Conservation (phyloP, 768 basidiomycete species). For the Rhodotorula diobovata region DNA sequence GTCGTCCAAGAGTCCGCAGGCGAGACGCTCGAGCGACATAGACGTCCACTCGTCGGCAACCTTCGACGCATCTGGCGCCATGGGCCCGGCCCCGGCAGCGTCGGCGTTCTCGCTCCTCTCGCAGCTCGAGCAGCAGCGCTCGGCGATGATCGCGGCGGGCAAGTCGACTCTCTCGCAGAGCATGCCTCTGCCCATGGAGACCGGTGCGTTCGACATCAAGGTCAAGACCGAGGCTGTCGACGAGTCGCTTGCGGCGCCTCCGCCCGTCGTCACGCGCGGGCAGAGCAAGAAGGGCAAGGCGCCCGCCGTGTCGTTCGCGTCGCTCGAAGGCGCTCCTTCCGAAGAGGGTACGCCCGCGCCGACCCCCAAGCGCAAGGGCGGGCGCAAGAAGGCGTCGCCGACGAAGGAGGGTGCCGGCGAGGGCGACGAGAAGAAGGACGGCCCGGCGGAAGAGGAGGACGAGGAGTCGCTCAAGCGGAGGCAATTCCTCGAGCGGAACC, state of each 20-base stretch:
- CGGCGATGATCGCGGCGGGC: constrained; percentile 9
- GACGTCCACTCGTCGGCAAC: neutral
- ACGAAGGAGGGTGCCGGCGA: neutral
- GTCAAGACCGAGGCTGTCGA: constrained; percentile 8
- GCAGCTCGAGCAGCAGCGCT: constrained; percentile 18
- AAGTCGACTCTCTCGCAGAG: constrained; percentile 6
- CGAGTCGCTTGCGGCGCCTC: neutral
- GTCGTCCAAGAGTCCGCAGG: neutral
- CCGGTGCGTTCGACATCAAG: neutral
- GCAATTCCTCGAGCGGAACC: constrained; percentile 40
- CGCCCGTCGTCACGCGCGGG: constrained; percentile 1
- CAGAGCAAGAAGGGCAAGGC: constrained; percentile 15
- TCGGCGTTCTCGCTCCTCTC: constrained; percentile 4
- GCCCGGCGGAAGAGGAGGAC: constrained; percentile 24
- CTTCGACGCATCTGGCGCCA: neutral
- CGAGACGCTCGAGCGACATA: neutral
- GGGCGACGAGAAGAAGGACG: neutral
- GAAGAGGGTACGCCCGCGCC: neutral
- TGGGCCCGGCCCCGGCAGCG: neutral
- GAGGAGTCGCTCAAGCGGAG: constrained; percentile 30
- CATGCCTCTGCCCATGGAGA: constrained; percentile 14
- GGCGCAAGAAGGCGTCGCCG: constrained; percentile 17
- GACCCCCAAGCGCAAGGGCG: constrained; percentile 15
- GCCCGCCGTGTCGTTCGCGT: neutral
- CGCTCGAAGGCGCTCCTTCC: neutral